A percentile compares a stretch with the other conserved stretches of the same genome.
Conservation (phyloP, 768 basidiomycete genomes). For the Clitopilus hobsonii region DNA sequence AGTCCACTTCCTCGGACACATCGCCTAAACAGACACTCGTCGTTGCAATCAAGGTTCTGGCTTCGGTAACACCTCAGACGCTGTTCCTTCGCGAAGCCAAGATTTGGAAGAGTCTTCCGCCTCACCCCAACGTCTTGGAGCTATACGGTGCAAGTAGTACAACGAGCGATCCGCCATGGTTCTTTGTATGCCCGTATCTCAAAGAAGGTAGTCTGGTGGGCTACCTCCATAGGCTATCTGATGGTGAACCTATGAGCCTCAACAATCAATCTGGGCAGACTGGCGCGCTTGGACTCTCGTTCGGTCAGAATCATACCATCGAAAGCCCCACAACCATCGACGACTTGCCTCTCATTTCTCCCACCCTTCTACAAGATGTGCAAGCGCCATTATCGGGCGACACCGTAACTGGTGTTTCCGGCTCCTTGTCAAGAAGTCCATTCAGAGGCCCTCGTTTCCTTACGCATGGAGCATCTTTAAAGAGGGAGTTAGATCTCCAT, state of each 20-base stretch:
- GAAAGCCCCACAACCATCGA: not conserved
- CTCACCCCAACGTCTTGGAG: conserved; percentile 66
- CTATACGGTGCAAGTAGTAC: conserved; percentile 76
- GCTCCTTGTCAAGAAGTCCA: not conserved
- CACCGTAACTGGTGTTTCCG: not conserved
- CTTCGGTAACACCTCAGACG: conserved; percentile 49
- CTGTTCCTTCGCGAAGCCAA: conserved; percentile 65
- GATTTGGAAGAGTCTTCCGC: conserved; percentile 63
- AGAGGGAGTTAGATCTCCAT: conserved; percentile 40
- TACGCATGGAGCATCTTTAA: conserved; percentile 1
- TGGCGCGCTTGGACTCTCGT: not conserved
- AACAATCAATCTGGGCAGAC: conserved; percentile 3
- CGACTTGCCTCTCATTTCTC: not conserved
- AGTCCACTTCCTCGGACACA: not conserved
- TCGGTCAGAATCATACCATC: not conserved
- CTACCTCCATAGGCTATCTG: conserved; percentile 39
- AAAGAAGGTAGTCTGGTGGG: conserved; percentile 56
- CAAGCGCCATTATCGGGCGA: not conserved
- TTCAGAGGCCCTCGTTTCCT: too few species aligned
- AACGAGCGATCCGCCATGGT: conserved; percentile 66
- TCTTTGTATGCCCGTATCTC: conserved; percentile 75
- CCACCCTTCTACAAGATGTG: not conserved
- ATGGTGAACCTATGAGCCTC: conserved; percentile 2
- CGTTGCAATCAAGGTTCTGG: conserved; percentile 71
- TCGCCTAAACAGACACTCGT: conserved; percentile 29